Conservation (phyloP, 2,329 filamentous ascomycete species). For the Daldinia sp. region DNA sequence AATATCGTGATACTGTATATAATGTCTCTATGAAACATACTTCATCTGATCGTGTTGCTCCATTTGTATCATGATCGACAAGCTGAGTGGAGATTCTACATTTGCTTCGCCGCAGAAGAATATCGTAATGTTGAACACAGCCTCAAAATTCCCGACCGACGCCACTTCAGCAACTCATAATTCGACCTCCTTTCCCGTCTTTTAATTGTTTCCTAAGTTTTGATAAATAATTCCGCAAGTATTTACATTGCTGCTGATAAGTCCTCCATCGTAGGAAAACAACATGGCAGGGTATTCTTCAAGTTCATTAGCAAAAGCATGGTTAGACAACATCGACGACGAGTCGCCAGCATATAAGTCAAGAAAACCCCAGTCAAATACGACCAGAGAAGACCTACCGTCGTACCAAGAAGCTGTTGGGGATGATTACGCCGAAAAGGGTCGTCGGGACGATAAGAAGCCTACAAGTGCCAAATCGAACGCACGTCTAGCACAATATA, state of each 20-base stretch:
- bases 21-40: background rate
- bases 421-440: background rate
- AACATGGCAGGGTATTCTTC: background rate
- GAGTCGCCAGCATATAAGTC: background rate
- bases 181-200: background rate
- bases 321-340: background rate
- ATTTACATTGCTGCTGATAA: background rate
- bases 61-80: background rate
- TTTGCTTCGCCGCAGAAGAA: background rate
- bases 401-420: slow-evolving; percentile 14
- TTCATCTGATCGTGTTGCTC: background rate
- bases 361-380: background rate
- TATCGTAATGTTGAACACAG: background rate
- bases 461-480: background rate
- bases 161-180: background rate
- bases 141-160: background rate
- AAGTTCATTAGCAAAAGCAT: background rate
- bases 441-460: background rate
- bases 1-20: background rate
- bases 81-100: background rate
- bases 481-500: background rate
- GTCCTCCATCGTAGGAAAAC: background rate
- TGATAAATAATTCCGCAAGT: background rate
- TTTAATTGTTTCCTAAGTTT: background rate
- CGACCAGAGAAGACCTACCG: background rate